Conservation (phyloP, 2,329 filamentous ascomycete genomes). For the Scedosporium aurantiacum region DNA sequence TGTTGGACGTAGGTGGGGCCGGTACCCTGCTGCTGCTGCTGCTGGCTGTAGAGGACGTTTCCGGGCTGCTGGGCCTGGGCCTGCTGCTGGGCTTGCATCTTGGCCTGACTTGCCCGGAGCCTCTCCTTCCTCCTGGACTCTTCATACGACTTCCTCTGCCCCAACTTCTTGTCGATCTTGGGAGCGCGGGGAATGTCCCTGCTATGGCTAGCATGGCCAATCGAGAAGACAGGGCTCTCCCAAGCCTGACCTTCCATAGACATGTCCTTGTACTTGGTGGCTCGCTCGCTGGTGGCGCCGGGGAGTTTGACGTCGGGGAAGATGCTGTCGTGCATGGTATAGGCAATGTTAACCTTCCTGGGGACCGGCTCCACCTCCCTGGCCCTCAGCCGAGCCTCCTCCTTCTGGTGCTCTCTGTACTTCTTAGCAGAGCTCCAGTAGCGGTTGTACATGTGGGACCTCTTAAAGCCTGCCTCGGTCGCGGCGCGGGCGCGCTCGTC, state of each 20-base stretch:
- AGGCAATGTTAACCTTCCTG: conserved; percentile 70
- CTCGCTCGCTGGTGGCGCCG: conserved; percentile 50
- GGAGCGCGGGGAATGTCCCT: conserved; percentile 56
- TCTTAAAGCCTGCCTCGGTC: conserved; percentile 53
- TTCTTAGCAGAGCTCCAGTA: conserved; percentile 69
- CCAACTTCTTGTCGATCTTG: conserved; percentile 34
- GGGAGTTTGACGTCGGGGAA: conserved; percentile 83
- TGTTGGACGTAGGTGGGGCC: not conserved
- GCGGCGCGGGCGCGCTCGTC: conserved; percentile 44
- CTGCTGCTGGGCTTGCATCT: not conserved
- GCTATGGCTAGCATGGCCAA: conserved; percentile 67
- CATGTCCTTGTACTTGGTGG: conserved; percentile 83
- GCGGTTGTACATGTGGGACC: conserved; percentile 74
- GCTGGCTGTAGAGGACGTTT: not conserved
- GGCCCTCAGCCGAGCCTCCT: conserved; percentile 48
- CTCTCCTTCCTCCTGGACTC: not conserved
- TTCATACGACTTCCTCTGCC: not conserved
- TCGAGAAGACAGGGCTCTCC: conserved; percentile 88
- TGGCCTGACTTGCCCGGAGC: not conserved
- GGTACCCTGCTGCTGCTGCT: not conserved
- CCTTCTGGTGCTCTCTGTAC: conserved; percentile 61
- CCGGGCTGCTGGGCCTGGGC: not conserved
- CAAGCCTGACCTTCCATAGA: conserved; percentile 82
- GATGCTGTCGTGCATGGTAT: conserved; percentile 77
- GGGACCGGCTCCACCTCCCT: conserved; percentile 21